Evolutionary conservation across 1,139 yeast species (phyloP).

Genomic region (Candida sojae): DNA sequence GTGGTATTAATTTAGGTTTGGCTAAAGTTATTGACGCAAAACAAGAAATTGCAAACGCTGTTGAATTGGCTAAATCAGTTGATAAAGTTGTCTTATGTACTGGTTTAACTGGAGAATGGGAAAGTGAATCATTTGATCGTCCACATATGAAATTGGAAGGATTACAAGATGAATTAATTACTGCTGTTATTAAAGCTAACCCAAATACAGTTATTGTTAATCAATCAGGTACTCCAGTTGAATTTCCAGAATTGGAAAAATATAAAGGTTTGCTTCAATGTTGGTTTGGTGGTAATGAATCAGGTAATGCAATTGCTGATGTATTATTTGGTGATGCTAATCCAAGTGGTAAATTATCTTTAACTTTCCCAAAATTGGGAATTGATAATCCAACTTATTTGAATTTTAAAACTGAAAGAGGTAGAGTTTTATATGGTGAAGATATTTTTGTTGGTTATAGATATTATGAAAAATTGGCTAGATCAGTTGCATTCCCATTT

Average conservation of each 20-base stretch:
- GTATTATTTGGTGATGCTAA: slow-evolving; percentile 26
- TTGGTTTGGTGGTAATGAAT: slow-evolving; percentile 39
- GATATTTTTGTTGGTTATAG: slow-evolving; percentile 64
- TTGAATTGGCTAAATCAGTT: slow-evolving; percentile 26
- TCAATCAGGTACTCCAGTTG: slow-evolving; percentile 67
- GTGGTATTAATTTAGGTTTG: slow-evolving; percentile 33
- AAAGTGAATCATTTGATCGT: slow-evolving; percentile 36
- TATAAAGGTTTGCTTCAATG: slow-evolving; percentile 53
- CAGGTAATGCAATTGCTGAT: slow-evolving; percentile 27
- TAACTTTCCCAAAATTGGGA: slow-evolving; percentile 47
- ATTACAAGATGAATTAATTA: slow-evolving; percentile 47
- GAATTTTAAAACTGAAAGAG: slow-evolving; percentile 37
- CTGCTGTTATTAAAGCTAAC: slow-evolving; percentile 47
- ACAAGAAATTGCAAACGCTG: slow-evolving; percentile 25
- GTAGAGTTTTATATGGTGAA: slow-evolving; percentile 55
- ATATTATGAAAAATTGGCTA: slow-evolving; percentile 53
- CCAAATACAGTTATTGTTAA: slow-evolving; percentile 55
- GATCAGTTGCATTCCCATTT: slow-evolving; percentile 55
- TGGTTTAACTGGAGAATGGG: slow-evolving; percentile 39
- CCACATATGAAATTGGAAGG: slow-evolving; percentile 44
- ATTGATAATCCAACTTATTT: slow-evolving; percentile 48
- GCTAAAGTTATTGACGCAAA: slow-evolving; percentile 21
- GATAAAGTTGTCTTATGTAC: slow-evolving; percentile 45
- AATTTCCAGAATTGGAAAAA: slow-evolving; percentile 48
- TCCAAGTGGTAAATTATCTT: slow-evolving; percentile 32